Evolutionary conservation across 1,284 basidiomycete species (phyloP).

Genomic region (Irpex sp.): DNA sequence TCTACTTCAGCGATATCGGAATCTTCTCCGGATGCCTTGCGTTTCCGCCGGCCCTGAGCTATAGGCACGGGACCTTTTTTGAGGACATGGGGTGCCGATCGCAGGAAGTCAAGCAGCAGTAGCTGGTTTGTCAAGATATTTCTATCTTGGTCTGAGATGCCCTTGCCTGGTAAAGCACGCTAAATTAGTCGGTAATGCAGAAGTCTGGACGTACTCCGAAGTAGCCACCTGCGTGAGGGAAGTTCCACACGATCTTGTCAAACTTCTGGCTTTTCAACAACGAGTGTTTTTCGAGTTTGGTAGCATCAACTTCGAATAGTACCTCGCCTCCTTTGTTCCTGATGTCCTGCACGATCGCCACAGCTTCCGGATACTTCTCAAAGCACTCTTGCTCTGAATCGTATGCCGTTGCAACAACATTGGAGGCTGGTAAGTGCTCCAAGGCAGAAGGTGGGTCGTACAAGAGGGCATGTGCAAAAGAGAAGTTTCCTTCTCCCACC

Average conservation of each 20-base stretch:
- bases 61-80: constrained; percentile 54
- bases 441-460: constrained; percentile 46
- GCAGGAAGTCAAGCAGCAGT: constrained; percentile 83
- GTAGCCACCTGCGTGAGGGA: constrained; percentile 84
- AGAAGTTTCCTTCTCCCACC: constrained; percentile 96
- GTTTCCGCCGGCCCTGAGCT: constrained; percentile 36
- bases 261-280: constrained; percentile 57
- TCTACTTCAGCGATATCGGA: constrained; percentile 42
- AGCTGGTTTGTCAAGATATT: constrained; percentile 92
- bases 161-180: constrained; percentile 54
- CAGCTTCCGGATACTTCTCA: constrained; percentile 83
- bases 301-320: constrained; percentile 85
- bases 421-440: constrained; percentile 56
- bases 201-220: neutral
- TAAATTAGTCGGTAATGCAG: constrained; percentile 5
- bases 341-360: constrained; percentile 56
- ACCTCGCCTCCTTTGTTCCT: constrained; percentile 65
- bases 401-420: constrained; percentile 85
- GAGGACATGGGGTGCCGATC: constrained; percentile 68
- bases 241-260: constrained; percentile 92
- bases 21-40: constrained; percentile 38
- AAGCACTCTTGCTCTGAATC: constrained; percentile 79
- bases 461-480: constrained; percentile 80
- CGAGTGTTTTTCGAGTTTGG: constrained; percentile 61
- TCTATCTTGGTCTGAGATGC: constrained; percentile 92